These are phyloP conservation scores for Panaeolus cyanescens DNA, from an alignment of 768 basidiomycete species.

Conservation along the genomic window DNA sequence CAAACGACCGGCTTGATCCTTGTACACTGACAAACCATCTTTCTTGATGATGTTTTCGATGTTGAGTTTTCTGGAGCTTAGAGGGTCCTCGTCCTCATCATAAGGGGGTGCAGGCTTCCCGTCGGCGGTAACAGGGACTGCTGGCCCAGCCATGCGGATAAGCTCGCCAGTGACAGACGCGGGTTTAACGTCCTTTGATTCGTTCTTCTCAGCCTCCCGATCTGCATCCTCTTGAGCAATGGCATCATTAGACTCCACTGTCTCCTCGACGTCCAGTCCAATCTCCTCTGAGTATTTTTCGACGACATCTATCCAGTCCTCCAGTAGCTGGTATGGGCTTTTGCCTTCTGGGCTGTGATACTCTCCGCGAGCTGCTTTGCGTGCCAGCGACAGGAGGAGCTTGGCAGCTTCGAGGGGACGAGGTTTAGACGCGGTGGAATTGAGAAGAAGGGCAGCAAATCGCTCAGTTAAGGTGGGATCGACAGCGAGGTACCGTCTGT, in stretches of 20 bases:
- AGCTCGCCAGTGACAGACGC: conserved; percentile 61
- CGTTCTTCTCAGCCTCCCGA: conserved; percentile 32
- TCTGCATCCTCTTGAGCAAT: conserved; percentile 51
- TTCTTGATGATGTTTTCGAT: conserved; percentile 83
- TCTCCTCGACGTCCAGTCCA: conserved; percentile 83
- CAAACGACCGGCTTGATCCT: conserved; percentile 93
- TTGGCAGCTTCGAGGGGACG: conserved; percentile 94
- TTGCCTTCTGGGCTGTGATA: conserved; percentile 91
- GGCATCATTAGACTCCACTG: conserved; percentile 54
- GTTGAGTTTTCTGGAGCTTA: conserved; percentile 70
- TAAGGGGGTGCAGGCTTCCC: conserved; percentile 55
- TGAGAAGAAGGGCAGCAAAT: conserved; percentile 70
- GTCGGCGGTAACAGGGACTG: conserved; percentile 52
- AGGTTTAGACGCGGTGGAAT: conserved; percentile 53
- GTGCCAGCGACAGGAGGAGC: conserved; percentile 78
- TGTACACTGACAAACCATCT: conserved; percentile 88
- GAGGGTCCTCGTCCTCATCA: conserved; percentile 84
- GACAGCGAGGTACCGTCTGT: conserved; percentile 85
- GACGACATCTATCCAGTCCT: conserved; percentile 90
- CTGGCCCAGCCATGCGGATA: conserved; percentile 70
- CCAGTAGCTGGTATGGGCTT: conserved; percentile 91
- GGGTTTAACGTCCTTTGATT: conserved; percentile 28
- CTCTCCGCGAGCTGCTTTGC: conserved; percentile 80
- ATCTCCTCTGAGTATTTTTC: conserved; percentile 92
- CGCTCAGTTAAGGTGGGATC: conserved; percentile 83